Base-by-base conservation (phyloP, 768 basidiomycete species). In the Boletus tomentosulus region DNA sequence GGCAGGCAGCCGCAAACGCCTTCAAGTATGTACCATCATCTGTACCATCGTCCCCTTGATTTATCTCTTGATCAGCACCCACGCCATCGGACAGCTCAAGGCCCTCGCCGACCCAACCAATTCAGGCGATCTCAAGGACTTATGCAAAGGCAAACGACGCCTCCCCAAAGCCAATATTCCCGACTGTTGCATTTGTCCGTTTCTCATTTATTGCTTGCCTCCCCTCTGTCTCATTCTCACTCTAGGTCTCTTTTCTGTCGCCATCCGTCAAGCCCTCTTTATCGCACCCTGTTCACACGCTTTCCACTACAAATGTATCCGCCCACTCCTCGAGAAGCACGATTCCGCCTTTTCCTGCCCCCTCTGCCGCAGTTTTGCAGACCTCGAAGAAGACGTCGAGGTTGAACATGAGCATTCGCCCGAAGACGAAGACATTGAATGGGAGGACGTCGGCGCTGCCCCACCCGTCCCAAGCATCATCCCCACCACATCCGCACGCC, bases 271-370 rank as follows among this genome's bases (percentile, higher is more conserved):
- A 71, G 89, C 93, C 0, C 83, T 98, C 46, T 98, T 99, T 76
- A 95, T 99, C 66, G 93, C 96, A 28, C 96, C 96, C 0, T 99
- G 96, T 72, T 94, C 92, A 1, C 96, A 99, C 70, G 86, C 93
- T 0, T 92, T 91, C 76, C 92, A 94, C 74, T 93, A 91, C 82
- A 98, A 98, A 71, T 98, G 96, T 69, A 94, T 99, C 55, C 83
- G 93, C 1, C 96, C 95, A 2, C 78, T 98, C 11, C 78, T 98
- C 41, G 82, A 90, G 60, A 72, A 80, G n/a, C 92, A 98, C 71
- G 85, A 94, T 62, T 92, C 95, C 0, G 89, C 90, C 6, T 99
- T 98, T 74, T 89, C 85, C 13, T 99, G 96, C 64, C 96, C 96
- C 0, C 81, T 99, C 7, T 99, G 96, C 70, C 79, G 96, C 38